Evolutionary conservation across 176 grass and related monocot species (phyloP), one percentile per base, ranked within the genome.

Genomic region (Carex littledalei): DNA sequence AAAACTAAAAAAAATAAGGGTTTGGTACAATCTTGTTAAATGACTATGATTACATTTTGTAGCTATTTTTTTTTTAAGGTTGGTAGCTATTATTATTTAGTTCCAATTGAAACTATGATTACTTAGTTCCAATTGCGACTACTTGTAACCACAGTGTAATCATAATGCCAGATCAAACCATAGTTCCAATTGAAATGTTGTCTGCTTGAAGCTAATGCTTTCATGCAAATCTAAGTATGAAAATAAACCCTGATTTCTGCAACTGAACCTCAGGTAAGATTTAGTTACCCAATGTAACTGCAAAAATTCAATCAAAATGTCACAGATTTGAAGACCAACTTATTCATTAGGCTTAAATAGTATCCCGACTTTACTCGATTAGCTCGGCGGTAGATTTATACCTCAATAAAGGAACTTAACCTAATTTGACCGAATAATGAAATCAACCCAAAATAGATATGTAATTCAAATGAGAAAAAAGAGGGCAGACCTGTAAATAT

Each of bases 401-500:
- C 70, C n/a, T 24, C 43, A 4, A 49, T 43, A 49, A 52, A 52
- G 3, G 4, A 9, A 74, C 70, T 54, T 16, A 14, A 77, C 21
- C 13, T 7, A 1, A 77, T 77, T 77, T 22, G 29, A 0, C 22
- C 2, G 2, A 78, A 56, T 17, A 54, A 78, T 55, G 6, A 22
- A 77, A 53, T 21, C 1, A 77, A 56, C 17, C n/a, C 8, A 16
- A 77, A 77, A 49, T 55, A 77, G 47, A 4, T 11, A 43, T 16
- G 16, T n/a, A 39, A 17, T 10, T 50, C 6, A 4, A 21, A 17
- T 50, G 1, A 52, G 1, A 74, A 24, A 73, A 78, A 10, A 16
- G 26, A 83, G 22, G 21, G 3, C 4, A 64, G 59, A 94, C 92
- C 92, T 87, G 69, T 94, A 97, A 85, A 98, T 98, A 54, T 89